These are phyloP conservation scores for Dryas octopetala DNA, from an alignment of 306 rosid genomes.

Conservation along the genomic window DNA sequence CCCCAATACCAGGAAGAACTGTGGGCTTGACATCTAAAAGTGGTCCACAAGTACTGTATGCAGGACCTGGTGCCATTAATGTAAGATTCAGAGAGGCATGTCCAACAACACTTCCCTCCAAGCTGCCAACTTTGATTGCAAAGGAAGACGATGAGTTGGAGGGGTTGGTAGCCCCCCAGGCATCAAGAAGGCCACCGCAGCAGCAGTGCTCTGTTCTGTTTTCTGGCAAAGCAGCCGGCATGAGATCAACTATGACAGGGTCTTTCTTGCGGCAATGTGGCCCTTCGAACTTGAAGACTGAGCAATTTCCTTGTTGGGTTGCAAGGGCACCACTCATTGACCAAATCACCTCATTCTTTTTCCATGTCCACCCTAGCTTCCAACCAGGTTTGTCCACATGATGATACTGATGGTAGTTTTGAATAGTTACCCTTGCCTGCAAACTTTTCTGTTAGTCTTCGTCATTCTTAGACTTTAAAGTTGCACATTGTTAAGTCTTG, in stretches of 20 bases:
- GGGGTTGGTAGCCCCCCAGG: constrained; percentile 43
- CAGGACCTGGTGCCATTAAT: constrained; percentile 73
- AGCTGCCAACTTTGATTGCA: constrained; percentile 57
- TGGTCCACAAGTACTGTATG: constrained; percentile 65
- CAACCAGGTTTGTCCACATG: constrained; percentile 77
- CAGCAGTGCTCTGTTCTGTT: constrained; percentile 64
- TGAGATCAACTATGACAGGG: constrained; percentile 59
- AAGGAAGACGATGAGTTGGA: constrained; percentile 58
- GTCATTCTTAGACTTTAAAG: too few species aligned
- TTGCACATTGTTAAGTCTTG: background rate
- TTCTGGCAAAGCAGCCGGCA: constrained; percentile 35
- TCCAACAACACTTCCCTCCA: constrained; percentile 22
- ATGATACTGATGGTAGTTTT: constrained; percentile 59
- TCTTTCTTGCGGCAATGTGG: constrained; percentile 66
- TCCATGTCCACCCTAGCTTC: constrained; percentile 77
- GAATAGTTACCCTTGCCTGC: constrained; percentile 70
- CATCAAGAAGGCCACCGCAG: constrained; percentile 61
- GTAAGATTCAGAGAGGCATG: constrained; percentile 53
- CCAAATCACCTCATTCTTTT: constrained; percentile 65
- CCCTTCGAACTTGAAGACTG: constrained; percentile 37
- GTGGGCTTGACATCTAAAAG: constrained; percentile 53
- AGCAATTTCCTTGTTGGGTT: constrained; percentile 58
- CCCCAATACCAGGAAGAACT: constrained; percentile 47
- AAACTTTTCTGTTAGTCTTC: constrained; percentile 8
- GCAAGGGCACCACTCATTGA: constrained; percentile 79